A percentile compares a stretch with the other conserved stretches of the same genome.
These are phyloP conservation scores for Kodamaea sp. DNA, from an alignment of 1,139 yeast genomes.

Conservation along the genomic window DNA sequence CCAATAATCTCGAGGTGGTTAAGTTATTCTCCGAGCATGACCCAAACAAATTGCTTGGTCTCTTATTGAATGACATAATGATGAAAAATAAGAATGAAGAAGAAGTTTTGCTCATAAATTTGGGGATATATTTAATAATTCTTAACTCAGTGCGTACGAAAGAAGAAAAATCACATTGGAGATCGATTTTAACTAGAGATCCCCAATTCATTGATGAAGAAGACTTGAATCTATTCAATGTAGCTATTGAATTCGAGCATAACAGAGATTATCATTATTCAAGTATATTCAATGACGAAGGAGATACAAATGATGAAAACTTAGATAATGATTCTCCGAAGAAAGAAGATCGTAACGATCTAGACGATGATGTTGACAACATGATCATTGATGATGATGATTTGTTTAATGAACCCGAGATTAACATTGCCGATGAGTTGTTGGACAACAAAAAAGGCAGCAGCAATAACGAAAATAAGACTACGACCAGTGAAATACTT, in stretches of 20 bases:
- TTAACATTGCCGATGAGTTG: conserved; percentile 1
- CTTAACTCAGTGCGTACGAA: conserved; percentile 16
- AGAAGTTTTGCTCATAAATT: conserved; percentile 26
- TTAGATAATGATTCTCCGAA: neutral
- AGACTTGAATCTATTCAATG: neutral
- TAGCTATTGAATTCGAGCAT: conserved; percentile 6
- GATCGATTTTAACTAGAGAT: conserved; percentile 9
- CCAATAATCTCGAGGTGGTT: neutral
- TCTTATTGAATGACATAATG: conserved; percentile 4
- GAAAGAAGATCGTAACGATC: conserved; percentile 1
- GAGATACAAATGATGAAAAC: neutral
- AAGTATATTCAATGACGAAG: conserved; percentile 13
- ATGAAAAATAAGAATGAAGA: conserved; percentile 25
- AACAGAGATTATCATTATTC: conserved; percentile 14
- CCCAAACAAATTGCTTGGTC: conserved; percentile 4
- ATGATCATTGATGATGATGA: conserved; percentile 14
- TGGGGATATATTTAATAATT: conserved; percentile 22
- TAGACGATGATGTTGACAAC: conserved; percentile 7
- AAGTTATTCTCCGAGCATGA: conserved; percentile 1
- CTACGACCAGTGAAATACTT: conserved; percentile 1
- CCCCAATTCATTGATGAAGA: neutral
- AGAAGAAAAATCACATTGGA: conserved; percentile 26
- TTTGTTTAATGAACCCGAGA: conserved; percentile 9
- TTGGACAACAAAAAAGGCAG: conserved; percentile 8
- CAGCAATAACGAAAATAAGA: conserved; percentile 3